Evolutionary conservation across 2,329 filamentous ascomycete genomes (phyloP).

Genomic region (Fusarium falciforme): DNA sequence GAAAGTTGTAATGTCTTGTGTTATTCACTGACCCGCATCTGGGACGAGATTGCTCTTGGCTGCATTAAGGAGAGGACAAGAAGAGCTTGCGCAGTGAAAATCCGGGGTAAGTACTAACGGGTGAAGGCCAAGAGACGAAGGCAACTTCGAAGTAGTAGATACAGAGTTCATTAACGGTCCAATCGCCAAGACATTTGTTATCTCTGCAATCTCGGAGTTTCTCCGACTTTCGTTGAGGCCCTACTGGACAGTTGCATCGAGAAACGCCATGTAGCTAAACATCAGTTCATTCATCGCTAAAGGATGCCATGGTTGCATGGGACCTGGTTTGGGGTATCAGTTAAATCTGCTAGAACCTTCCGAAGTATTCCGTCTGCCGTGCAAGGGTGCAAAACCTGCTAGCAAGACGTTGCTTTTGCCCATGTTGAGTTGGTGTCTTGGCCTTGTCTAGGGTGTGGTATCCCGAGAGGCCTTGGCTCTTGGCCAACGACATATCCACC

Average conservation of each 20-base stretch:
- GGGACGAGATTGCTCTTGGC: background rate
- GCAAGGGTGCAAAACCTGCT: background rate
- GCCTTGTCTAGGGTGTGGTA: background rate
- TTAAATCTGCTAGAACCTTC: background rate
- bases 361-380: background rate
- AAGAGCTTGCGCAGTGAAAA: slow-evolving; percentile 21
- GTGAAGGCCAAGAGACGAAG: background rate
- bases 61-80: background rate
- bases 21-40: background rate
- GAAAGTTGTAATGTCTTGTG: background rate
- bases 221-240: background rate
- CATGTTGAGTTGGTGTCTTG: background rate
- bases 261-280: background rate
- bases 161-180: background rate
- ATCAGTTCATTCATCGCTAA: background rate
- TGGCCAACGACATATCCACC: slow-evolving; percentile 13
- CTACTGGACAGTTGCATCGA: background rate
- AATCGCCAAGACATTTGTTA: background rate
- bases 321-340: background rate
- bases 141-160: background rate
- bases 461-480: background rate
- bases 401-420: background rate
- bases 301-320: background rate
- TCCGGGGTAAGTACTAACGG: slow-evolving; percentile 17
- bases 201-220: background rate